A percentile compares a stretch with the other conserved stretches of the same genome.
Conservation (phyloP, 306 rosid genomes). For the Quercus suber region DNA sequence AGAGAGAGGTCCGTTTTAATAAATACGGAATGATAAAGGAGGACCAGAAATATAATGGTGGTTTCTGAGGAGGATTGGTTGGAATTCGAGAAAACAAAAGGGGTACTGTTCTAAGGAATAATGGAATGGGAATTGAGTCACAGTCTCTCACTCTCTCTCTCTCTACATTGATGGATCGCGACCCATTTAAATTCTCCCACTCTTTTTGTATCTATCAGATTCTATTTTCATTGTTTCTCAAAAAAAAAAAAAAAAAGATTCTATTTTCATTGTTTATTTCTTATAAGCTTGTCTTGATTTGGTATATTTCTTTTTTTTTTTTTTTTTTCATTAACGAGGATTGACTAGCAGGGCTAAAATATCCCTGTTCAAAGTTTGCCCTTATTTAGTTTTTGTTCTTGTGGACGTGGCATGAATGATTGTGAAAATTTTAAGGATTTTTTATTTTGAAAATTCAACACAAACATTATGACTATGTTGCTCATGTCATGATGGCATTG, state of each 20-base stretch:
- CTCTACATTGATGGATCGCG: constrained; percentile 49
- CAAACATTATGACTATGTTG: too few species aligned
- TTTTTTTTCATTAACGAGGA: constrained; percentile 54
- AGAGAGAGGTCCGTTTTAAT: neutral
- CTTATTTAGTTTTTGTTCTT: constrained; percentile 18
- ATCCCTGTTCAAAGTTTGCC: constrained; percentile 37
- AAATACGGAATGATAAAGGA: constrained; percentile 17
- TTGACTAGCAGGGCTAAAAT: constrained; percentile 44
- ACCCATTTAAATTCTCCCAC: constrained; percentile 44
- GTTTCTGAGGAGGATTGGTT: constrained; percentile 54
- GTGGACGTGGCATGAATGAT: constrained; percentile 12
- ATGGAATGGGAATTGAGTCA: constrained; percentile 42
- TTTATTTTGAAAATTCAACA: neutral
- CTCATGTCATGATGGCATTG: too few species aligned
- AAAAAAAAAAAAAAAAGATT: too few species aligned
- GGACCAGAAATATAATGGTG: constrained; percentile 37
- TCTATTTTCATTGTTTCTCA: constrained; percentile 28
- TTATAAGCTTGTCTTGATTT: constrained; percentile 30
- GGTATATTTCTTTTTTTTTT: constrained; percentile 41
- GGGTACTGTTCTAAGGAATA: constrained; percentile 53
- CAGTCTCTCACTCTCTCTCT: constrained; percentile 15
- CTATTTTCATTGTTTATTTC: constrained; percentile 27
- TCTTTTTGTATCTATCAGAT: constrained; percentile 30
- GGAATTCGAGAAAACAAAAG: constrained; percentile 63
- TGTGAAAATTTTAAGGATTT: neutral